A percentile compares a stretch with the other conserved stretches of the same genome.
These are phyloP conservation scores for Cystofilobasidium capitatum DNA, from an alignment of 768 basidiomycete species.

Conservation along the genomic window DNA sequence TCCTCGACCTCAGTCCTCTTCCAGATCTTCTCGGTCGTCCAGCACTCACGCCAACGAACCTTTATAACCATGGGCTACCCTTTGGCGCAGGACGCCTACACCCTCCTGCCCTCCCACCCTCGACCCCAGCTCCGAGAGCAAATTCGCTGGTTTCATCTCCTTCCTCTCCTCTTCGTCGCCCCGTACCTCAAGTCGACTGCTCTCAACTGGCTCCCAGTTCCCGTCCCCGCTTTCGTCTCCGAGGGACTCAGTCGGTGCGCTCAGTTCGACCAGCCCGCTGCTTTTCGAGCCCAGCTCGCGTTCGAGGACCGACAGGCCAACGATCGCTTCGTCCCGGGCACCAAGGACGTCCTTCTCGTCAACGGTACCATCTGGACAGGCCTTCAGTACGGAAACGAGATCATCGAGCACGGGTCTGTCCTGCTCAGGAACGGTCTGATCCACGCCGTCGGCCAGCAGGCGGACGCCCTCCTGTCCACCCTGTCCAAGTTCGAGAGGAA, in stretches of 20 bases:
- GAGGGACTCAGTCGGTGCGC: neutral
- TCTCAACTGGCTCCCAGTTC: neutral
- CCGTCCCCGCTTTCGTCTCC: neutral
- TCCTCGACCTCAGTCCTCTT: no score
- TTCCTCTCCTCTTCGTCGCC: neutral
- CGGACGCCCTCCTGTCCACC: constrained; percentile 44
- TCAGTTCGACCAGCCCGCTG: constrained; percentile 35
- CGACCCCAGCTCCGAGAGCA: neutral
- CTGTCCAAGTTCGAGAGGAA: constrained; percentile 42
- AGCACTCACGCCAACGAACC: neutral
- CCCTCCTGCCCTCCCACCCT: neutral
- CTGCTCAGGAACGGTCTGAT: constrained; percentile 58
- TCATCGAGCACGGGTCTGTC: constrained; percentile 51
- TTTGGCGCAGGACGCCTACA: neutral
- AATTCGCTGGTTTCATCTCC: neutral
- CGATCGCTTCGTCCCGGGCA: constrained; percentile 44
- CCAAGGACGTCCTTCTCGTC: constrained; percentile 48
- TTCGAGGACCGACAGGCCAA: constrained; percentile 29
- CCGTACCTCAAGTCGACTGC: neutral
- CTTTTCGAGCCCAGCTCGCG: constrained; percentile 31
- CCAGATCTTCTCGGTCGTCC: no score
- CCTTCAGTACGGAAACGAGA: constrained; percentile 41
- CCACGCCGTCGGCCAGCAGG: constrained; percentile 46
- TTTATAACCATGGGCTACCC: constrained; percentile 7
- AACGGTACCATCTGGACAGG: constrained; percentile 78